Conservation (phyloP, 2,329 filamentous ascomycete genomes). For the Colletotrichum navitas region DNA sequence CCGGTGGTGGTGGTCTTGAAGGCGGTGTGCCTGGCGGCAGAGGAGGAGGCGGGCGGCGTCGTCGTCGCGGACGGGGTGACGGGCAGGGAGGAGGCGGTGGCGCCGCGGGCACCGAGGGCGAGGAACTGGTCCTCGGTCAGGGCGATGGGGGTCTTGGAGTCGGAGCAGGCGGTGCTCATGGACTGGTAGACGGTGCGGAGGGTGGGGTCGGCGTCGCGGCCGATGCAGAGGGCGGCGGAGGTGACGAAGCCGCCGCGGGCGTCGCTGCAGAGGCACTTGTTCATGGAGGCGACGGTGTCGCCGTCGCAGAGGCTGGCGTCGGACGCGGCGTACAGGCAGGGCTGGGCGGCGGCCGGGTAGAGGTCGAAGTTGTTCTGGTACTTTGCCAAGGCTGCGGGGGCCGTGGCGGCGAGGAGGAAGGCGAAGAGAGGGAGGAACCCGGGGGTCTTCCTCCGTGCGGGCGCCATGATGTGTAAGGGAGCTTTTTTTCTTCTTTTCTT, state of each 20-base stretch:
- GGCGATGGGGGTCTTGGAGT: constrained; percentile 58
- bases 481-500: neutral
- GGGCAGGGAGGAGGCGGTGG: constrained; percentile 36
- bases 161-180: constrained; percentile 58
- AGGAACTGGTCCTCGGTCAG: constrained; percentile 59
- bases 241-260: constrained; percentile 61
- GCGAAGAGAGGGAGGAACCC: constrained; percentile 45
- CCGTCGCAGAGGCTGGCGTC: constrained; percentile 57
- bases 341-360: constrained; percentile 57
- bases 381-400: constrained; percentile 43
- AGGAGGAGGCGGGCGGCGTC: neutral
- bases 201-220: constrained; percentile 51
- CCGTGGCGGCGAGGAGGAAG: constrained; percentile 43
- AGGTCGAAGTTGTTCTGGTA: constrained; percentile 57
- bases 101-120: constrained; percentile 40
- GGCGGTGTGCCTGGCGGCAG: constrained; percentile 17
- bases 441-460: constrained; percentile 23
- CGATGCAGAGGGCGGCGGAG: constrained; percentile 61
- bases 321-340: constrained; percentile 59
- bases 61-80: constrained; percentile 40
- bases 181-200: constrained; percentile 58
- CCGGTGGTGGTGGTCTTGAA: constrained; percentile 30
- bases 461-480: constrained; percentile 20
- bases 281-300: constrained; percentile 55
- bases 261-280: constrained; percentile 64